phyloP scores from a whole-genome alignment of 2,329 filamentous ascomycete species.

The Neopestalotiopsis sp. region DNA sequence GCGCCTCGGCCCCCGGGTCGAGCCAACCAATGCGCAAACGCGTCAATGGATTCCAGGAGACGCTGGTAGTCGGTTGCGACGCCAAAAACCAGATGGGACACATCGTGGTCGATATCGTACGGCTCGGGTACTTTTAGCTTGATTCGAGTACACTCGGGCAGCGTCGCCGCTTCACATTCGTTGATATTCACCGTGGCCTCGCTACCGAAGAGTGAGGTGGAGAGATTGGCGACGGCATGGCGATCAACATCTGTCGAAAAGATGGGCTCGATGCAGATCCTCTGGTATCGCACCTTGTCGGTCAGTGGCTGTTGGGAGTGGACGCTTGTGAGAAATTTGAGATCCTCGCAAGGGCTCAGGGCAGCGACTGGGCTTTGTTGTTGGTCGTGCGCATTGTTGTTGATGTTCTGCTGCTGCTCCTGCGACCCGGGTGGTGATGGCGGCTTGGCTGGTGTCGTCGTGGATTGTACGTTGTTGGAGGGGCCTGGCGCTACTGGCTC shows the following conservation, averaged over 20 bases:
- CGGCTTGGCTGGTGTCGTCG: neutral
- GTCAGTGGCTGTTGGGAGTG: constrained; percentile 40
- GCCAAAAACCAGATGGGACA: constrained; percentile 60
- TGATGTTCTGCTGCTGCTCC: neutral
- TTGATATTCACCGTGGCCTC: constrained; percentile 36
- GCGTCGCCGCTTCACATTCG: constrained; percentile 31
- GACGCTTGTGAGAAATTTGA: constrained; percentile 32
- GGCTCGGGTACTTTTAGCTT: constrained; percentile 50
- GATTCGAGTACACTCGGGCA: constrained; percentile 47
- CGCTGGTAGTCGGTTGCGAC: constrained; percentile 59
- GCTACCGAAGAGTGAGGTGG: constrained; percentile 41
- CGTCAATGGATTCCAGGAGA: constrained; percentile 52
- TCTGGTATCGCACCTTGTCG: constrained; percentile 47
- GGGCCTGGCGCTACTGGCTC: no score
- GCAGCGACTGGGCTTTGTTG: constrained; percentile 18
- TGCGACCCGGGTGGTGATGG: neutral
- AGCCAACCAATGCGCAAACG: constrained; percentile 61
- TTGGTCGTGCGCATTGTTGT: constrained; percentile 12
- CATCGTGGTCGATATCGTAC: constrained; percentile 45
- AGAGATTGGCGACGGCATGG: constrained; percentile 41
- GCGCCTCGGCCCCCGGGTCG: constrained; percentile 45
- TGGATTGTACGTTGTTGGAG: no score
- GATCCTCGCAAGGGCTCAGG: constrained; percentile 28
- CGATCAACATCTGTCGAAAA: constrained; percentile 40
- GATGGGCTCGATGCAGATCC: constrained; percentile 48